Evolutionary conservation across 2,329 filamentous ascomycete genomes (phyloP), one percentile per base, ranked within the genome.

Genomic region (Lanzia echinophila): DNA sequence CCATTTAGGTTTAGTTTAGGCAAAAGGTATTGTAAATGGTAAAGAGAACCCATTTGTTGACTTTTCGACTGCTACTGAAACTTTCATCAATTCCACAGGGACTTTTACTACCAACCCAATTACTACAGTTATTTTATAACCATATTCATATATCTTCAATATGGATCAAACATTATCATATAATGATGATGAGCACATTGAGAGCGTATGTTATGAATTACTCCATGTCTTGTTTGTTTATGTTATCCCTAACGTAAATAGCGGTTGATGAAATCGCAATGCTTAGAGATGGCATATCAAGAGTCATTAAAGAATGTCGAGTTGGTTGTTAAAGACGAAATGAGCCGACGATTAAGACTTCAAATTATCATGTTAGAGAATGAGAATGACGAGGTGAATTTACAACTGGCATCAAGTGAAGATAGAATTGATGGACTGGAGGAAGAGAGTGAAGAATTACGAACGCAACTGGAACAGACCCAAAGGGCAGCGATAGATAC

Each of bases 261-360:
- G 66, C 57, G 63, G 48, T 53, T 68, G n/a, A 59, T 63, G 13
- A 64, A 62, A 55, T 62, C 64, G n/a, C 63, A 68, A 52, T 53
- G 33, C 45, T 77, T 90, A 50, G 88, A 95, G 67, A 72, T 87
- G 57, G 81, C 81, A 62, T 88, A 91, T 67, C 82, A 86, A 60
- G 77, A 79, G 56, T 79, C 78, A 60, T 71, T 80, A 52, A 82
- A 86, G 61, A 76, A 83, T 52, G 79, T 86, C 34, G 79, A 88
- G 50, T 73, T 85, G 11, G 76, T 95, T 53, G 73, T 82, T 60
- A 87, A 88, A 63, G 83, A 90, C 60, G 91, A 97, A 68, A 82
- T 85, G 56, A 75, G 81, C 38, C 83, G 91, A 46, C 79, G 84
- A 59, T 71, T 90, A 50, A 82, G 82, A 60, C 76, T 92, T 57